phyloP scores from a whole-genome alignment of 768 basidiomycete species.

The Boletus fagicola region DNA sequence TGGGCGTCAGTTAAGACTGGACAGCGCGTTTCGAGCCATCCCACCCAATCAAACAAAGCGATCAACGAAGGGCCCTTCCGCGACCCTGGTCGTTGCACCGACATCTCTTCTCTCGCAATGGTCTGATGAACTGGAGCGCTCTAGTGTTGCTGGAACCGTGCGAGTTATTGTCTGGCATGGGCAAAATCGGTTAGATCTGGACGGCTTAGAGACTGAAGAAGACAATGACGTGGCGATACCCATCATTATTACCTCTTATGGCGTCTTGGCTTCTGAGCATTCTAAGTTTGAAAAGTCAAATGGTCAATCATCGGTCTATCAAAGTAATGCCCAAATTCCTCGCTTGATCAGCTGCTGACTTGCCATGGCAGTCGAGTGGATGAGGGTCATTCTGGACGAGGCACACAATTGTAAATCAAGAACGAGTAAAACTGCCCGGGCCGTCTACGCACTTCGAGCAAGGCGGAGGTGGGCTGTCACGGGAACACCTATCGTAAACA shows the following conservation, averaged over 20 bases:
- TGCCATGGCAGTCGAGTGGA: slow-evolving; percentile 62
- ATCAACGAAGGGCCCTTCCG: slow-evolving; percentile 40
- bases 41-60: slow-evolving; percentile 32
- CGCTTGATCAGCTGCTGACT: slow-evolving; percentile 6
- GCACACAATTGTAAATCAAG: slow-evolving; percentile 95
- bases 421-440: slow-evolving; percentile 81
- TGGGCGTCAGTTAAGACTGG: slow-evolving; percentile 58
- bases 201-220: slow-evolving; percentile 55
- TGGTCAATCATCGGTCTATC: slow-evolving; percentile 60
- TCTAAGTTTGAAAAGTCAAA: slow-evolving; percentile 61
- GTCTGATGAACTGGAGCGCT: slow-evolving; percentile 88
- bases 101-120: slow-evolving; percentile 91
- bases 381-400: slow-evolving; percentile 85
- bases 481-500: slow-evolving; percentile 95
- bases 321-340: slow-evolving; percentile 46
- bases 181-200: slow-evolving; percentile 74
- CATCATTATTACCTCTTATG: slow-evolving; percentile 91
- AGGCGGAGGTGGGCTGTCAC: slow-evolving; percentile 89
- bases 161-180: slow-evolving; percentile 84
- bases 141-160: slow-evolving; percentile 67
- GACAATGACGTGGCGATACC: slow-evolving; percentile 53
- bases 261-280: slow-evolving; percentile 86
- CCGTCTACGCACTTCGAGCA: slow-evolving; percentile 81
- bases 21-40: slow-evolving; percentile 57
- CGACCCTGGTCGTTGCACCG: slow-evolving; percentile 90